phyloP scores from a whole-genome alignment of 352 stramenopile species.

The Pythium apleroticum region DNA sequence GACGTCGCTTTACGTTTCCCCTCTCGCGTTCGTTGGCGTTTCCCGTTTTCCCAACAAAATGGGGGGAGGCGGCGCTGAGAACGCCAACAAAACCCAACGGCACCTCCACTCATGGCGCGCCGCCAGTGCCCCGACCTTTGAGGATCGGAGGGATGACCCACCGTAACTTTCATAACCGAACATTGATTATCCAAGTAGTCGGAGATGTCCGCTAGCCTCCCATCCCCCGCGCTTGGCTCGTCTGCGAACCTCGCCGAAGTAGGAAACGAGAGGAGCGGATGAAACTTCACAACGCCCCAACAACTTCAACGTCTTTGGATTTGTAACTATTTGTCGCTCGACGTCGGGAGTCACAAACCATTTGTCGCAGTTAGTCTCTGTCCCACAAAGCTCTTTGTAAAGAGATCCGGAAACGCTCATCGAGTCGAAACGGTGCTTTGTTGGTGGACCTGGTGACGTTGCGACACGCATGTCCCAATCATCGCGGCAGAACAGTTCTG shows the following conservation, averaged over 20 bases:
- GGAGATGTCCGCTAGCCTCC: slow-evolving; percentile 12
- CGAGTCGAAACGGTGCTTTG: neutral
- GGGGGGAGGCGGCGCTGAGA: slow-evolving; percentile 1
- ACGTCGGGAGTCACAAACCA: neutral
- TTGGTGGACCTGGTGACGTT: slow-evolving; percentile 11
- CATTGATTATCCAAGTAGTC: neutral
- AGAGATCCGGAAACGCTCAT: neutral
- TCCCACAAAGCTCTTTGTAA: neutral
- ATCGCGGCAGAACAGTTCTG: neutral
- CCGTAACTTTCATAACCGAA: neutral
- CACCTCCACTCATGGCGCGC: slow-evolving; percentile 23
- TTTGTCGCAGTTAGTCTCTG: neutral
- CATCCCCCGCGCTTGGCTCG: slow-evolving; percentile 26
- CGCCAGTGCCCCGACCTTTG: slow-evolving; percentile 16
- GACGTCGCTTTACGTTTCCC: slow-evolving; percentile 2
- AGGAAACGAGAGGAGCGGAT: slow-evolving; percentile 16
- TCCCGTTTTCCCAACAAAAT: slow-evolving; percentile 22
- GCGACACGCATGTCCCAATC: slow-evolving; percentile 17
- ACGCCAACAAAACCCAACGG: slow-evolving; percentile 3
- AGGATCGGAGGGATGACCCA: slow-evolving; percentile 24
- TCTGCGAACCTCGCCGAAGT: slow-evolving; percentile 19
- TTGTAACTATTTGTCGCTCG: slow-evolving; percentile 27
- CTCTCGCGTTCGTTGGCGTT: slow-evolving; percentile 9
- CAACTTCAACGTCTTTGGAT: slow-evolving; percentile 32
- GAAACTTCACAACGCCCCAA: slow-evolving; percentile 28